Percentiles rank a stretch among this genome's conserved stretches.
phyloP scores from a whole-genome alignment of 2,329 filamentous ascomycete genomes.

The Aspergillus neotritici region DNA sequence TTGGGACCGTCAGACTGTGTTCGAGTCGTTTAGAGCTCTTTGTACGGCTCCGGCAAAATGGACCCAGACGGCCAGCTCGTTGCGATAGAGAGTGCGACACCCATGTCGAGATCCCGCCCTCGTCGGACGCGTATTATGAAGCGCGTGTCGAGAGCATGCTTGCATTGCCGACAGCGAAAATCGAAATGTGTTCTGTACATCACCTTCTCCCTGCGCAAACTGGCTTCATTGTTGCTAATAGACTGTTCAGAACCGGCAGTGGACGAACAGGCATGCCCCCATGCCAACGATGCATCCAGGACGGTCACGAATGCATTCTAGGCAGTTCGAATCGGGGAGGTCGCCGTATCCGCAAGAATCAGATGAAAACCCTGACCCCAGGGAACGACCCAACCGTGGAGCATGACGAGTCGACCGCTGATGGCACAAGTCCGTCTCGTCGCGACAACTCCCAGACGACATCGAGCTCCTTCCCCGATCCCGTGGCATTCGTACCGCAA shows the following conservation, averaged over 20 bases:
- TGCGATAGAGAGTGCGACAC: slow-evolving; percentile 7
- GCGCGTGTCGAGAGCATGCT: slow-evolving; percentile 45
- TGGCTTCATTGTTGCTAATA: slow-evolving; percentile 11
- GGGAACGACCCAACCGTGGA: slow-evolving; percentile 18
- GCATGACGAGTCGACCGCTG: slow-evolving; percentile 21
- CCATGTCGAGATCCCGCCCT: slow-evolving; percentile 13
- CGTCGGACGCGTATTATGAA: slow-evolving; percentile 35
- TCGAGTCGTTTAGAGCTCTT: no score
- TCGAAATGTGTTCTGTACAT: slow-evolving; percentile 47
- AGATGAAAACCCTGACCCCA: slow-evolving; percentile 32
- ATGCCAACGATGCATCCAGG: slow-evolving; percentile 54
- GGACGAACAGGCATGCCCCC: slow-evolving; percentile 48
- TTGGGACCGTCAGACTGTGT: no score
- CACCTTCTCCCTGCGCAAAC: no score
- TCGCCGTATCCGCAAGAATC: slow-evolving; percentile 52
- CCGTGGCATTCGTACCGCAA: slow-evolving; percentile 31
- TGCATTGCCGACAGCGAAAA: slow-evolving; percentile 47
- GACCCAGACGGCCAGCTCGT: slow-evolving; percentile 16
- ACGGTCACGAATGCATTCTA: slow-evolving; percentile 54
- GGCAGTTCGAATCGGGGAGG: slow-evolving; percentile 57
- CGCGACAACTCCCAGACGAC: slow-evolving; percentile 23
- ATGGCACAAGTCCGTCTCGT: slow-evolving; percentile 21
- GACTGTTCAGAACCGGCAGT: slow-evolving; percentile 38
- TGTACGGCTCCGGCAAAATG: not conserved
- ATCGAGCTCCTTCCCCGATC: slow-evolving; percentile 27